Base-by-base conservation (phyloP, 768 basidiomycete species). In the Hypholoma sublateritium region DNA sequence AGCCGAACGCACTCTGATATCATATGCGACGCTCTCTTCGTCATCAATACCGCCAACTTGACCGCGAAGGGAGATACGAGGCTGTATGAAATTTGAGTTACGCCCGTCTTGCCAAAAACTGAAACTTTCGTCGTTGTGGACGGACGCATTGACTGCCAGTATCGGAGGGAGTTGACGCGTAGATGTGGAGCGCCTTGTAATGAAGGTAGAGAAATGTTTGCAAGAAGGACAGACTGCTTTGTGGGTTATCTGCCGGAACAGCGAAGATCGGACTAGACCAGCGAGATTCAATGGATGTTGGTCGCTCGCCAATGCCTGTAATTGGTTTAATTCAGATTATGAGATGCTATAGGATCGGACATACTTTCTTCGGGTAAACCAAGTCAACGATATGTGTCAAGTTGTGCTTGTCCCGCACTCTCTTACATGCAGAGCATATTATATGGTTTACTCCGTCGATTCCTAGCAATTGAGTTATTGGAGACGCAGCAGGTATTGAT, bases 141-240 rank as follows among this genome's bases (percentile, higher is more conserved):
- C 87, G 32, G 84, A 85, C 0, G 95, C 87, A 70, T 98, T 98
- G 61, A 99, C 71, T 0, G 91, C 87, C 11, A 99, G 74, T 17
- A 98, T 78, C 0, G 93, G 88, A 0, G 97, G 97, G 1, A 98
- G 74, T 54, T 87, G 82, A 46, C 72, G 68, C 11, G 83, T 79
- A 16, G 85, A 72, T 35, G 89, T 84, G 1, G 84, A 86, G 12
- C 91, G 85, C 39, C 80, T 79, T 34, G 86, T 86, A 37, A 85
- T 81, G 59, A 96, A 89, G 13, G 78, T 86, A 2, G 89, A 72
- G 63, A 89, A 86, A 36, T 87, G 84, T 68, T 87, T 89, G 77
- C 96, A 98, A 2, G 77, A 80, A 59, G 85, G 84, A 69, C 97
- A 99, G 7, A 85, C 89, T 5, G 92, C 89, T 71, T 93, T 95